Percentiles rank a stretch among this genome's conserved stretches.
phyloP scores from a whole-genome alignment of 768 basidiomycete genomes.

The Vararia minispora region DNA sequence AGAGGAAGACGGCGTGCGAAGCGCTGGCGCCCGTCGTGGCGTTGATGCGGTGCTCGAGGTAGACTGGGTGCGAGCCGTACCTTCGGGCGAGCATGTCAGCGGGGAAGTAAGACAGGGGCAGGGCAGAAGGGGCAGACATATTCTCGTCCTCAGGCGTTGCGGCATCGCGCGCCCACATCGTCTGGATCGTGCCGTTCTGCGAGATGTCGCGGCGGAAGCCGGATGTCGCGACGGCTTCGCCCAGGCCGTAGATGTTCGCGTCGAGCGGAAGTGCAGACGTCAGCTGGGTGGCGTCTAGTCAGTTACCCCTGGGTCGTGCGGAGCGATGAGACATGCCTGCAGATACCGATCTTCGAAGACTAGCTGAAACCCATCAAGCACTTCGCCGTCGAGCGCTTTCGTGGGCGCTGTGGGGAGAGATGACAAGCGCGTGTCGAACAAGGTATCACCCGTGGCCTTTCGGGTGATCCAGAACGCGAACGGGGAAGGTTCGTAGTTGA shows the following conservation, averaged over 20 bases:
- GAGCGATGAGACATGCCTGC: constrained; percentile 30
- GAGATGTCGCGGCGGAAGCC: constrained; percentile 54
- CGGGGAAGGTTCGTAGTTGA: constrained; percentile 50
- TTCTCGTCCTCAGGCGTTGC: constrained; percentile 56
- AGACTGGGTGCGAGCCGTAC: constrained; percentile 63
- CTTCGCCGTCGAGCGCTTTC: constrained; percentile 37
- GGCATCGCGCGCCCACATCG: constrained; percentile 51
- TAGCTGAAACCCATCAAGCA: constrained; percentile 50
- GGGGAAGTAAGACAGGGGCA: too few relatives aligned
- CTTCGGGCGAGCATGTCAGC: constrained; percentile 19
- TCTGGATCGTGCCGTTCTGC: constrained; percentile 44
- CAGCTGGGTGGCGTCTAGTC: constrained; percentile 26
- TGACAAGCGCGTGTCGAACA: constrained; percentile 57
- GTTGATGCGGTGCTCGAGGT: constrained; percentile 61
- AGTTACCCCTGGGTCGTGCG: not conserved
- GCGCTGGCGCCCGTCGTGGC: constrained; percentile 34
- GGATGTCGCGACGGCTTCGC: constrained; percentile 56
- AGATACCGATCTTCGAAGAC: constrained; percentile 74
- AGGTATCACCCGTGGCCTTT: constrained; percentile 34
- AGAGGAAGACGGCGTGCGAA: constrained; percentile 65
- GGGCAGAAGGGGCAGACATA: too few relatives aligned
- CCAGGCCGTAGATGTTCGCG: constrained; percentile 68
- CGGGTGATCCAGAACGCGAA: constrained; percentile 76
- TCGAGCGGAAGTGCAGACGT: constrained; percentile 50
- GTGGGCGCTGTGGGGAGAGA: constrained; percentile 49